These are phyloP conservation scores for Rhodotorula babjevae DNA, from an alignment of 768 basidiomycete species.

Conservation along the genomic window DNA sequence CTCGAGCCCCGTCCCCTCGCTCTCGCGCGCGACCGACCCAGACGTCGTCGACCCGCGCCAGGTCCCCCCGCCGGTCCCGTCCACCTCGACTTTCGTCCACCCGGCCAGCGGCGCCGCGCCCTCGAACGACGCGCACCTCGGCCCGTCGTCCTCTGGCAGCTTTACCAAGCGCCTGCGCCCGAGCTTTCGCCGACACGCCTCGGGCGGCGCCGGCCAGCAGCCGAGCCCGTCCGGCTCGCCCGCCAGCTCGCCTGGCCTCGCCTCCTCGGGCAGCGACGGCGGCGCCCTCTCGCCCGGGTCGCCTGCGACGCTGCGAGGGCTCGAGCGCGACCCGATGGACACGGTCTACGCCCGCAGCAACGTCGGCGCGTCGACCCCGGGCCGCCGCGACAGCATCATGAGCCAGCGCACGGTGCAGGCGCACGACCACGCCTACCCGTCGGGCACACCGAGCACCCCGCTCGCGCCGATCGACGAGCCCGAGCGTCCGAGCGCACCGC, in stretches of 20 bases:
- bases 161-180: constrained; percentile 3
- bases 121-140: neutral
- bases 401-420: constrained; percentile 30
- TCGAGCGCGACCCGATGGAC: constrained; percentile 35
- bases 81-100: neutral
- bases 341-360: neutral
- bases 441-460: neutral
- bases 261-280: neutral
- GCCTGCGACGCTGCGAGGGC: constrained; percentile 22
- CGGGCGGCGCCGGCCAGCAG: constrained; percentile 4
- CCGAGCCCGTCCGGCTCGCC: constrained; percentile 4
- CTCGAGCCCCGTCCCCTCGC: constrained; percentile 25
- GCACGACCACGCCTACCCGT: constrained; percentile 9
- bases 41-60: neutral
- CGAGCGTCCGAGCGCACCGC: neutral
- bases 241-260: neutral
- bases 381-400: constrained; percentile 17
- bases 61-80: neutral
- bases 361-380: neutral
- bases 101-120: neutral
- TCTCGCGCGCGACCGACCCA: neutral
- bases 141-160: neutral
- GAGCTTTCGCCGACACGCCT: neutral
- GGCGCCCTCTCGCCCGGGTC: constrained; percentile 25
- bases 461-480: constrained; percentile 24